Evolutionary conservation across 2,329 filamentous ascomycete genomes (phyloP).

Genomic region (Penicillium digitatum): DNA sequence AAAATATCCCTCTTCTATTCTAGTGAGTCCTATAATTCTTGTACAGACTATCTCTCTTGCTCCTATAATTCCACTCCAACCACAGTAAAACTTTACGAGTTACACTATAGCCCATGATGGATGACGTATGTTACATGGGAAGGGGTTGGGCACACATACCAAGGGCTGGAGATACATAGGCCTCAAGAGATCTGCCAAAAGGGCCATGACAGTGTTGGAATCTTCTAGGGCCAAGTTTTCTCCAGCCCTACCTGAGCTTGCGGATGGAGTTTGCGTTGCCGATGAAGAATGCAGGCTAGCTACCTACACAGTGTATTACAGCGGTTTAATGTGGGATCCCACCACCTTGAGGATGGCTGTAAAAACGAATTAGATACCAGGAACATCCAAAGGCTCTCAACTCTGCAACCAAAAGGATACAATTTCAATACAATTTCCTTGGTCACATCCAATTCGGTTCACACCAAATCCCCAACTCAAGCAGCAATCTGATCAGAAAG

Average conservation of each 20-base stretch:
- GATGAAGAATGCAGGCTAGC: background rate
- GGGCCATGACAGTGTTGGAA: background rate
- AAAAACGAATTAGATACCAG: background rate
- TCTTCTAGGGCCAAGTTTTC: background rate
- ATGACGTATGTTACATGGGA: background rate
- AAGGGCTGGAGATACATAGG: background rate
- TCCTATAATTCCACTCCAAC: too few species aligned
- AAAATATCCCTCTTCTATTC: too few species aligned
- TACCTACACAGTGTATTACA: background rate
- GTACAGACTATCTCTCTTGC: too few species aligned
- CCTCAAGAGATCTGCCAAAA: background rate
- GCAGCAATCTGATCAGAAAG: slow-evolving; percentile 65
- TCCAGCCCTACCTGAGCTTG: background rate
- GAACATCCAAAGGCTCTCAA: background rate
- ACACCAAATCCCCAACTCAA: slow-evolving; percentile 39
- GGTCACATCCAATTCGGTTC: background rate
- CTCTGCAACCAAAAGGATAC: background rate
- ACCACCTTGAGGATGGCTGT: background rate
- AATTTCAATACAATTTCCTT: background rate
- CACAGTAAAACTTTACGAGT: too few species aligned
- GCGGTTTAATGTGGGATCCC: background rate
- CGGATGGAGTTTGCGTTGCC: background rate
- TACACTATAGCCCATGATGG: background rate
- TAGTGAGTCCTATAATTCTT: too few species aligned
- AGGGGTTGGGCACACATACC: background rate